A percentile compares a stretch with the other conserved stretches of the same genome.
These are phyloP conservation scores for Coelastrella sp. DNA, from an alignment of 139 green algal species.

Conservation along the genomic window DNA sequence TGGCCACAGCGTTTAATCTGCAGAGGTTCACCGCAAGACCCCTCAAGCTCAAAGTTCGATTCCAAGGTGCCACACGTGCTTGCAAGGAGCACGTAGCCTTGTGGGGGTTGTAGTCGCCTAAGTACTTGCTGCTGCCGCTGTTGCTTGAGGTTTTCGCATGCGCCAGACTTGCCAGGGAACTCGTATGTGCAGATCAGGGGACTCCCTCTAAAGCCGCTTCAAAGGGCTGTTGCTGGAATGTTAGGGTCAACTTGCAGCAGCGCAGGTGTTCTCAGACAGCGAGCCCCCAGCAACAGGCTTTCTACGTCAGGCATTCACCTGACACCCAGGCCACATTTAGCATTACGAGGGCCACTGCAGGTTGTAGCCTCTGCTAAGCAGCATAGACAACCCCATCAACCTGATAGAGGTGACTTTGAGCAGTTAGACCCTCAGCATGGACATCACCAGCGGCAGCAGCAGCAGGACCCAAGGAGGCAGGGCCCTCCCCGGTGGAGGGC, in stretches of 20 bases:
- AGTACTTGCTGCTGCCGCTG: too few species aligned
- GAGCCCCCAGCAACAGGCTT: background rate
- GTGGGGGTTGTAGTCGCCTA: too few species aligned
- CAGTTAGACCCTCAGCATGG: conserved; percentile 15
- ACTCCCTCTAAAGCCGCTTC: too few species aligned
- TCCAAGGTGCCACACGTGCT: too few species aligned
- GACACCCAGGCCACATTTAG: conserved; percentile 1
- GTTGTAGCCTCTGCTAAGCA: background rate
- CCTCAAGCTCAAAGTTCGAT: background rate
- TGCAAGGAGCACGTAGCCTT: too few species aligned
- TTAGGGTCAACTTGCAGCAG: too few species aligned
- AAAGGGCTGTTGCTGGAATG: too few species aligned
- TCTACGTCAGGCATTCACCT: background rate
- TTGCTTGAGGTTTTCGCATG: too few species aligned
- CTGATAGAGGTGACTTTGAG: background rate
- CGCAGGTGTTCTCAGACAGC: too few species aligned
- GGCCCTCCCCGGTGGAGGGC: background rate
- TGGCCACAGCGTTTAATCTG: too few species aligned
- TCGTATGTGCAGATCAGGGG: too few species aligned
- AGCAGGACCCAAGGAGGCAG: conserved; percentile 26
- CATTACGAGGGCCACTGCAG: background rate
- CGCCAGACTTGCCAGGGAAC: too few species aligned
- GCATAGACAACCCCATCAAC: background rate
- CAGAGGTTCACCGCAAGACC: background rate
- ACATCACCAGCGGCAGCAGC: background rate